These are phyloP conservation scores for Fusarium paranaense DNA, from an alignment of 2,329 filamentous ascomycete genomes.

Conservation along the genomic window DNA sequence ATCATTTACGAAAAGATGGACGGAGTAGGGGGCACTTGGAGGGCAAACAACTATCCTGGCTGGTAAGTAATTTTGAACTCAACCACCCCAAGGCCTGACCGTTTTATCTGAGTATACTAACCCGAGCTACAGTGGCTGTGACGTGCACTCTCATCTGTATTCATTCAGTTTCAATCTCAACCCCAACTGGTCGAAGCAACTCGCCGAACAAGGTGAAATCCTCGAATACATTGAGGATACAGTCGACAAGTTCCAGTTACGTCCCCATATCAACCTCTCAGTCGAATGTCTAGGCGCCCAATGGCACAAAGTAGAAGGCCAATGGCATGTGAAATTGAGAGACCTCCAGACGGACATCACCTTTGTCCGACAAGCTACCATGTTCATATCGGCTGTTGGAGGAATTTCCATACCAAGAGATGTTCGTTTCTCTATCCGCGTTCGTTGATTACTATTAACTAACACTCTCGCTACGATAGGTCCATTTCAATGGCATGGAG, in stretches of 20 bases:
- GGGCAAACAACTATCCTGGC: slow-evolving; percentile 31
- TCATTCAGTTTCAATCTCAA: slow-evolving; percentile 35
- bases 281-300: slow-evolving; percentile 9
- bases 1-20: slow-evolving; percentile 39
- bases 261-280: slow-evolving; percentile 11
- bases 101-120: too few species aligned
- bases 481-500: too few species aligned
- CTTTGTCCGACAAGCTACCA: too few species aligned
- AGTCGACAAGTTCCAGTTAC: slow-evolving; percentile 13
- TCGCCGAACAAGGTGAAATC: slow-evolving; percentile 27
- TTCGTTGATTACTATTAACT: too few species aligned
- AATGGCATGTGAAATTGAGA: not conserved
- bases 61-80: not conserved
- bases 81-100: too few species aligned
- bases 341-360: too few species aligned
- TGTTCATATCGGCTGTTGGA: too few species aligned
- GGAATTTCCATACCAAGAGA: too few species aligned
- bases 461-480: too few species aligned
- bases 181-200: slow-evolving; percentile 25
- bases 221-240: slow-evolving; percentile 23
- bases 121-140: slow-evolving; percentile 14
- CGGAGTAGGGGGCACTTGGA: slow-evolving; percentile 38
- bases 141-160: slow-evolving; percentile 29
- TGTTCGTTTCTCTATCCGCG: too few species aligned
- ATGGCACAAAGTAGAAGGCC: not conserved